Conservation (phyloP, 768 basidiomycete genomes). For the Dendrothele bispora region DNA sequence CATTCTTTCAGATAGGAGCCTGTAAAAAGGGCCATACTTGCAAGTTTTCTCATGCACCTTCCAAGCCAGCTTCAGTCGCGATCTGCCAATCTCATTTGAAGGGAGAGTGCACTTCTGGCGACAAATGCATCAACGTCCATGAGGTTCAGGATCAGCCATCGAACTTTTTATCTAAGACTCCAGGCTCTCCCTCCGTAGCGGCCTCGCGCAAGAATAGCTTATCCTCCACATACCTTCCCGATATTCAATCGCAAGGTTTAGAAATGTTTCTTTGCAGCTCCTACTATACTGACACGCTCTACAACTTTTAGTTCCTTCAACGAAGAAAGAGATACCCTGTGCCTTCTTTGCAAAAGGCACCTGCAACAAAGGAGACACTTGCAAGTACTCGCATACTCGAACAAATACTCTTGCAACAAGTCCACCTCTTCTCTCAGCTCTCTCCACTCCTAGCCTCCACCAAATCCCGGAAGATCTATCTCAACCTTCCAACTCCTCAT, state of each 20-base stretch:
- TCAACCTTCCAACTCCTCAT: too few relatives aligned
- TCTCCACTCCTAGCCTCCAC: too few relatives aligned
- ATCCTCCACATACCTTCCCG: conserved; percentile 9
- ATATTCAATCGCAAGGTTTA: not conserved
- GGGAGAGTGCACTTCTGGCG: conserved; percentile 24
- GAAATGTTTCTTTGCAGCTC: not conserved
- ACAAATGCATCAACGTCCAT: conserved; percentile 17
- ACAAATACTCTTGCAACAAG: too few relatives aligned
- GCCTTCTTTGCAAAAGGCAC: conserved; percentile 4
- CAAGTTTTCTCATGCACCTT: conserved; percentile 2
- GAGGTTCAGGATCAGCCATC: not conserved
- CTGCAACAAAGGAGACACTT: conserved; percentile 1
- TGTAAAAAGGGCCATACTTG: conserved; percentile 5
- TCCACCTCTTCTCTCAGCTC: too few relatives aligned
- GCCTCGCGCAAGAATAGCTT: conserved; percentile 15
- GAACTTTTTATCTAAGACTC: not conserved
- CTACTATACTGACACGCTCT: too few relatives aligned
- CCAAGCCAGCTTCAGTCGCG: not conserved
- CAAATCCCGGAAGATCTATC: too few relatives aligned
- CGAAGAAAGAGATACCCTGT: conserved; percentile 3
- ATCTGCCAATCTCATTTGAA: conserved; percentile 21
- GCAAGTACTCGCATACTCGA: conserved; percentile 18
- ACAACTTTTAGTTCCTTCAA: too few relatives aligned
- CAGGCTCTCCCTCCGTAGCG: conserved; percentile 15
- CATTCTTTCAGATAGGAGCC: conserved; percentile 1